Evolutionary conservation across 2,329 filamentous ascomycete species (phyloP).

Genomic region (Colletotrichum cordylinicola): DNA sequence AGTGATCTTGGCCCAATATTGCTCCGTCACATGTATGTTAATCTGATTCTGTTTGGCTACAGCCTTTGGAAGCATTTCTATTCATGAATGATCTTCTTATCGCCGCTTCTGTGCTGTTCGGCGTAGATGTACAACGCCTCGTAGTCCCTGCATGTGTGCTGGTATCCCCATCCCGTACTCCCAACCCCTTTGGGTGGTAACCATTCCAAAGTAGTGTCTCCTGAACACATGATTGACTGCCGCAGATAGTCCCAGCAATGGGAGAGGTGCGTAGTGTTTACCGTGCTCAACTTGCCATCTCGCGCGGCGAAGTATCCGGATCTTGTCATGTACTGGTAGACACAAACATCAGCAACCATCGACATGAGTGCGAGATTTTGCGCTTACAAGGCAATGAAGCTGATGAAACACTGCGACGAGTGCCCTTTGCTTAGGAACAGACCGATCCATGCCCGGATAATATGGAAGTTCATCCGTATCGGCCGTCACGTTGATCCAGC

Average conservation of each 20-base stretch:
- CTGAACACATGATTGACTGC: constrained; percentile 50
- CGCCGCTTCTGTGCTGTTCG: not conserved
- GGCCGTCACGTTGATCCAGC: not conserved
- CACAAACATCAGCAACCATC: not conserved
- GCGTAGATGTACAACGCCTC: not conserved
- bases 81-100: not conserved
- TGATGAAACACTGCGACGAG: not conserved
- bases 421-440: not conserved
- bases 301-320: not conserved
- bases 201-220: constrained; percentile 50
- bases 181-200: not conserved
- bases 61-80: not conserved
- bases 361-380: not conserved
- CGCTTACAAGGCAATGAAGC: not conserved
- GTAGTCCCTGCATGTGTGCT: constrained; percentile 30
- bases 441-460: not conserved
- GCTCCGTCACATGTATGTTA: not conserved
- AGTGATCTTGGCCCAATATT: not conserved
- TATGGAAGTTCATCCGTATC: not conserved
- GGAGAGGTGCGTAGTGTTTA: constrained; percentile 39
- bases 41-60: not conserved
- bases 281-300: not conserved
- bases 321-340: not conserved
- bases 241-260: constrained; percentile 55
- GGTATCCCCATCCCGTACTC: constrained; percentile 21